Percentiles rank a stretch among this genome's conserved stretches.
These are phyloP conservation scores for Termitomyces sp. DNA, from an alignment of 768 basidiomycete genomes.

Conservation along the genomic window DNA sequence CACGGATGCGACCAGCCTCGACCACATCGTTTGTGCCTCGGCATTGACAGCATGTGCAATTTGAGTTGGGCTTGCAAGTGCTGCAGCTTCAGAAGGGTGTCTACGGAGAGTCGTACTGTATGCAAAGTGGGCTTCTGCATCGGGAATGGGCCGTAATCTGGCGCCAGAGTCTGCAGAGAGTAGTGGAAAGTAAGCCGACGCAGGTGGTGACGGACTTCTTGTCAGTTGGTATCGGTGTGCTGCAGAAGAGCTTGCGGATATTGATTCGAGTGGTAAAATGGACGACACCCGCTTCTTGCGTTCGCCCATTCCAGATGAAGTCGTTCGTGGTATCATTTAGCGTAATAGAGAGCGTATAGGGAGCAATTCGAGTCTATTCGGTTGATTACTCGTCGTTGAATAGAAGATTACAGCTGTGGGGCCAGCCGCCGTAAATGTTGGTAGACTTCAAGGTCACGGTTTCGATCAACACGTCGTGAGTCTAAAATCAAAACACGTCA, in stretches of 20 bases:
- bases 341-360: too few relatives aligned
- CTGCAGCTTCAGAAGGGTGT: slow-evolving; percentile 50
- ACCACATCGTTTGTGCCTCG: slow-evolving; percentile 50
- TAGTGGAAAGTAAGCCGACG: slow-evolving; percentile 74
- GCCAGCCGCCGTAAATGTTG: background rate
- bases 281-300: slow-evolving; percentile 40
- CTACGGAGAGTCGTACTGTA: slow-evolving; percentile 79
- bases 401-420: too few relatives aligned
- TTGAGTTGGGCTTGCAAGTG: slow-evolving; percentile 42
- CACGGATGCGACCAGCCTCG: slow-evolving; percentile 35
- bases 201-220: slow-evolving; percentile 63
- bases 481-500: slow-evolving; percentile 13
- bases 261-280: slow-evolving; percentile 27
- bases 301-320: slow-evolving; percentile 37
- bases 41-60: slow-evolving; percentile 46
- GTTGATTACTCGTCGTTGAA: too few relatives aligned
- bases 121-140: slow-evolving; percentile 72
- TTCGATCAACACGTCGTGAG: slow-evolving; percentile 16
- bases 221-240: slow-evolving; percentile 24
- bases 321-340: slow-evolving; percentile 19
- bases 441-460: background rate
- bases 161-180: slow-evolving; percentile 45
- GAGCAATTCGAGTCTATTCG: too few relatives aligned
- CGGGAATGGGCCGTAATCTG: slow-evolving; percentile 55
- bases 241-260: slow-evolving; percentile 34